A percentile compares a stretch with the other conserved stretches of the same genome.
Evolutionary conservation across 2,329 filamentous ascomycete species (phyloP).

Genomic region (Basipetospora sp.): DNA sequence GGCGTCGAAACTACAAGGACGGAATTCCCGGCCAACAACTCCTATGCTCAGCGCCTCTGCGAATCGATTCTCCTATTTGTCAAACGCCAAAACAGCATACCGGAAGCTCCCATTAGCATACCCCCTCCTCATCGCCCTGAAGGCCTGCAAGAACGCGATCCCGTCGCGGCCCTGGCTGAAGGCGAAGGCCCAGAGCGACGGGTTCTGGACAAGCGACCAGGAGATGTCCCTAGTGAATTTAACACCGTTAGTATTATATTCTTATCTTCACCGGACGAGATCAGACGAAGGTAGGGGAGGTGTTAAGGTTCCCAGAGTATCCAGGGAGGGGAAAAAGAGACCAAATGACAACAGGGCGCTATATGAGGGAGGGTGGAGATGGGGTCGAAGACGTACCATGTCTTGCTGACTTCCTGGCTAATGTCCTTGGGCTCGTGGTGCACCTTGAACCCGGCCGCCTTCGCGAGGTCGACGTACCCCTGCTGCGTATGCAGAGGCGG

Average conservation of each 20-base stretch:
- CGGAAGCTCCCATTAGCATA: slow-evolving; percentile 44
- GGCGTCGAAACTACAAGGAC: too few species aligned
- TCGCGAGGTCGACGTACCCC: slow-evolving; percentile 37
- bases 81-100: slow-evolving; percentile 44
- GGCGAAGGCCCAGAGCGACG: slow-evolving; percentile 46
- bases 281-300: neutral
- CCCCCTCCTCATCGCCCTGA: slow-evolving; percentile 45
- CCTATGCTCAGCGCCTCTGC: too few species aligned
- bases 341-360: too few species aligned
- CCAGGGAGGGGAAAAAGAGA: too few species aligned
- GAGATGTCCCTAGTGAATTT: slow-evolving; percentile 45
- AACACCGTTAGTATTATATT: neutral
- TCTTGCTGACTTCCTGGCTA: slow-evolving; percentile 41
- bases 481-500: slow-evolving; percentile 38
- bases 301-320: slow-evolving; percentile 3
- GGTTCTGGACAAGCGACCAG: slow-evolving; percentile 44
- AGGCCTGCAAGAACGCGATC: slow-evolving; percentile 45
- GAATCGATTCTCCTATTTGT: too few species aligned
- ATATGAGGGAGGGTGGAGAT: slow-evolving; percentile 7
- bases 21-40: too few species aligned
- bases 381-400: slow-evolving; percentile 28
- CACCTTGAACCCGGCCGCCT: slow-evolving; percentile 30
- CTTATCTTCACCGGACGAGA: neutral
- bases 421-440: slow-evolving; percentile 38
- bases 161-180: slow-evolving; percentile 45